Conservation (phyloP, 768 basidiomycete genomes). For the Amanita brunnescens region DNA sequence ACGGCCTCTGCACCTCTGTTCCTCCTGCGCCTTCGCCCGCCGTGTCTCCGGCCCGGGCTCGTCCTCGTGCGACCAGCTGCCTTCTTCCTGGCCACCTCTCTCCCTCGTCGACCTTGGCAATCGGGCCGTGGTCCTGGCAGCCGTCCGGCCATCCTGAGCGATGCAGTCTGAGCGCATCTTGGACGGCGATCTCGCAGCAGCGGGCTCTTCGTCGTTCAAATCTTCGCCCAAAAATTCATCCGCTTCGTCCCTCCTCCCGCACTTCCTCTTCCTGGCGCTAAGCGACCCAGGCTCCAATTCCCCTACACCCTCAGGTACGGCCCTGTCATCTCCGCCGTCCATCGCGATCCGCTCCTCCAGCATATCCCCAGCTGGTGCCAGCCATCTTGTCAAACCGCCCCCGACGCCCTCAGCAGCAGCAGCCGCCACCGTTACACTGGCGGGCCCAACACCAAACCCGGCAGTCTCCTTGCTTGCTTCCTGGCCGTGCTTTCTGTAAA, state of each 20-base stretch:
- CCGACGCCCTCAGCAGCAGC: background rate
- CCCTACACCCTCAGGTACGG: no score
- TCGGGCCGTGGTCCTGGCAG: constrained; percentile 41
- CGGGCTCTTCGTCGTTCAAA: constrained; percentile 23
- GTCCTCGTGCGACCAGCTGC: constrained; percentile 6
- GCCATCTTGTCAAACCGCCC: background rate
- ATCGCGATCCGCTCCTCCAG: constrained; percentile 2
- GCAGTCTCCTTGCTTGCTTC: constrained; percentile 7
- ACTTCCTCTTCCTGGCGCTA: constrained; percentile 11
- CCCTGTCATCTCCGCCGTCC: constrained; percentile 13
- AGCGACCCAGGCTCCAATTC: constrained; percentile 7
- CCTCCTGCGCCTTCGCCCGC: constrained; percentile 13
- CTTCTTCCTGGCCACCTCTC: constrained; percentile 26
- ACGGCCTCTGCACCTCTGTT: constrained; percentile 17
- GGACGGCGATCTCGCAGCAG: constrained; percentile 27
- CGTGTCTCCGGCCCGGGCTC: constrained; percentile 12
- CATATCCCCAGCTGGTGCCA: background rate
- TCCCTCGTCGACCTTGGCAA: no score
- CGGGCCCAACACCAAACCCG: background rate
- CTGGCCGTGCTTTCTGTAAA: constrained; percentile 68
- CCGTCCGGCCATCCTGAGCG: no score
- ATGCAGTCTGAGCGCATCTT: constrained; percentile 67
- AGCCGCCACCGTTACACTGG: background rate
- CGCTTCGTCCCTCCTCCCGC: constrained; percentile 27
- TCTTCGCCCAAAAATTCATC: constrained; percentile 58